A percentile compares a stretch with the other conserved stretches of the same genome.
Conservation (phyloP, 169 alveolate species). For the Plasmodium fragile region DNA sequence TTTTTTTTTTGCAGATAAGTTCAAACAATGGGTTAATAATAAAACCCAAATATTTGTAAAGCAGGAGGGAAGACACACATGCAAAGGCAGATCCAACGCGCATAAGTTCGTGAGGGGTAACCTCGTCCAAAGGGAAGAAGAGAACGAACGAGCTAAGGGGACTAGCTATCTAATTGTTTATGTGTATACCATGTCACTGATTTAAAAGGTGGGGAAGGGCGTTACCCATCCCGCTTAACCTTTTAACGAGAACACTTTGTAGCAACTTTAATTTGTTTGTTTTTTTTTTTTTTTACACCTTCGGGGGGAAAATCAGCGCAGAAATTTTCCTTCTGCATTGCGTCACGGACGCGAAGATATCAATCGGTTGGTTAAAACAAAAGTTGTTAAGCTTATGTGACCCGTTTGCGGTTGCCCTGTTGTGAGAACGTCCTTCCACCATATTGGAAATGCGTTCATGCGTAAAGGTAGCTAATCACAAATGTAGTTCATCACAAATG, state of each 20-base stretch:
- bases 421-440: neutral
- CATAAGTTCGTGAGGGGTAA: neutral
- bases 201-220: neutral
- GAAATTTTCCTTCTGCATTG: neutral
- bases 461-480: neutral
- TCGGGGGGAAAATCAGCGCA: neutral
- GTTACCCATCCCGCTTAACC: neutral
- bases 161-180: neutral
- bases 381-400: neutral
- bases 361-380: neutral
- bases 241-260: neutral
- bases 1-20: conserved; percentile 41
- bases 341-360: neutral
- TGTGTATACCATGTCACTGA: neutral
- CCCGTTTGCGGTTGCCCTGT: neutral
- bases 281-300: neutral
- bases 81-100: neutral
- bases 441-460: neutral
- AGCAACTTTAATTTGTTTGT: neutral
- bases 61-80: neutral
- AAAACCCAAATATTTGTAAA: conserved; percentile 39
- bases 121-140: neutral
- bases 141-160: neutral
- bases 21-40: conserved; percentile 45
- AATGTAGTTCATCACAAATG: neutral